Percentiles rank a stretch among this genome's conserved stretches.
Evolutionary conservation across 73 alveolate species (phyloP).

Genomic region (Tetrahymena borealis): DNA sequence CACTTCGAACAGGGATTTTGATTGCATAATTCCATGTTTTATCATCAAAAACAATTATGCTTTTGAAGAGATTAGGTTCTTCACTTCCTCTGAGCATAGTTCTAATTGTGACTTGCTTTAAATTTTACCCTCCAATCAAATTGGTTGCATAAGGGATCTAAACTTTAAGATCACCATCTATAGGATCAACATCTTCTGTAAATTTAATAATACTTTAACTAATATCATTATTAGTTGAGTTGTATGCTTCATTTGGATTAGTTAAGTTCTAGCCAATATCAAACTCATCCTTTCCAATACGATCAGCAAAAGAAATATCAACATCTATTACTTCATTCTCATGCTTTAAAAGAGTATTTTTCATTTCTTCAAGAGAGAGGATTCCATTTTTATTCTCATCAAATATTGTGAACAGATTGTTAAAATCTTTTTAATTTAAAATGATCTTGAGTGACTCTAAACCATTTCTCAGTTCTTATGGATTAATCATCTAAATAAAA

Average conservation of each 20-base stretch:
- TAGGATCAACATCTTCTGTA: background rate
- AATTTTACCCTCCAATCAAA: background rate
- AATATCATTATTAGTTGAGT: background rate
- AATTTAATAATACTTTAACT: background rate
- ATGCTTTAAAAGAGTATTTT: background rate
- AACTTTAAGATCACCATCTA: background rate
- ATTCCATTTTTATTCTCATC: slow-evolving; percentile 30
- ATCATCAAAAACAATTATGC: slow-evolving; percentile 3
- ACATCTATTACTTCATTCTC: background rate
- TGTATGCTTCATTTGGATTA: background rate
- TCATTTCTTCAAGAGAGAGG: slow-evolving; percentile 16
- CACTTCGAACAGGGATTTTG: background rate
- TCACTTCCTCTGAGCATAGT: background rate
- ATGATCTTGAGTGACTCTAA: slow-evolving; percentile 20
- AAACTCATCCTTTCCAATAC: background rate
- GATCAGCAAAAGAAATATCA: background rate
- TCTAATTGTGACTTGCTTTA: background rate
- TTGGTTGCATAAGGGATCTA: background rate
- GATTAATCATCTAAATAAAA: background rate
- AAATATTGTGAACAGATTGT: slow-evolving; percentile 23
- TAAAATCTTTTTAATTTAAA: slow-evolving; percentile 23
- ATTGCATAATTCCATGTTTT: slow-evolving; percentile 14
- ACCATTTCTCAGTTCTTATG: slow-evolving; percentile 20
- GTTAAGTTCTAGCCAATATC: background rate
- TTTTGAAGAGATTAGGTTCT: background rate